Conservation (phyloP, 148 eudicot genomes). For the Silene uniflora region DNA sequence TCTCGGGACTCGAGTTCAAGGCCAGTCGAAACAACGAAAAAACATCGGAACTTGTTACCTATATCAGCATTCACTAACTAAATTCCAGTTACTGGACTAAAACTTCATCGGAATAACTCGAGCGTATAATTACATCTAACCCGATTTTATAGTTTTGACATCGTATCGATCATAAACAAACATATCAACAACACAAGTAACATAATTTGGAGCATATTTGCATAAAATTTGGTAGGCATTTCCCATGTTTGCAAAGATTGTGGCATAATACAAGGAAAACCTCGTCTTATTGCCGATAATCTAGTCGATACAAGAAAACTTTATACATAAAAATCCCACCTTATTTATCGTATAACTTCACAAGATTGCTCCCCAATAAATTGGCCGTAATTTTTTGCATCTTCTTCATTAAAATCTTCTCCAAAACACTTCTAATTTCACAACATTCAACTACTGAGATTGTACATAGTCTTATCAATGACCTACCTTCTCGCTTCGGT, state of each 20-base stretch:
- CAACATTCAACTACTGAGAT: background rate
- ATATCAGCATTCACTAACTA: no score
- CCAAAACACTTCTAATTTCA: background rate
- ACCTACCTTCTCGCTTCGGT: constrained; percentile 21
- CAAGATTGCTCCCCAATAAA: constrained; percentile 28
- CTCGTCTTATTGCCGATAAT: constrained; percentile 1
- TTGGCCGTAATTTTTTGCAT: constrained; percentile 16
- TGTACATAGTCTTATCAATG: constrained; percentile 18
- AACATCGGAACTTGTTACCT: no score
- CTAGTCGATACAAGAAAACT: constrained; percentile 1
- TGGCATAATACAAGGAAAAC: background rate
- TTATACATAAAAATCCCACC: constrained; percentile 8
- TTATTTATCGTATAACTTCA: constrained; percentile 4
- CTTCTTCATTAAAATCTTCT: constrained; percentile 21
- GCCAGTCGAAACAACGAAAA: no score
- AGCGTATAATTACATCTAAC: no score
- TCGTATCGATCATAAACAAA: no score
- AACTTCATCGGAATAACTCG: no score
- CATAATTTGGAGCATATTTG: background rate
- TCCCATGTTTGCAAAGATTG: constrained; percentile 18
- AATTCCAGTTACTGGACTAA: no score
- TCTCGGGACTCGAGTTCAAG: no score
- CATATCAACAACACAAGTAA: no score
- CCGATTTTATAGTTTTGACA: no score
- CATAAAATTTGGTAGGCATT: constrained; percentile 11